Conservation (phyloP, 2,329 filamentous ascomycete species). For the Rosellinia necatrix region DNA sequence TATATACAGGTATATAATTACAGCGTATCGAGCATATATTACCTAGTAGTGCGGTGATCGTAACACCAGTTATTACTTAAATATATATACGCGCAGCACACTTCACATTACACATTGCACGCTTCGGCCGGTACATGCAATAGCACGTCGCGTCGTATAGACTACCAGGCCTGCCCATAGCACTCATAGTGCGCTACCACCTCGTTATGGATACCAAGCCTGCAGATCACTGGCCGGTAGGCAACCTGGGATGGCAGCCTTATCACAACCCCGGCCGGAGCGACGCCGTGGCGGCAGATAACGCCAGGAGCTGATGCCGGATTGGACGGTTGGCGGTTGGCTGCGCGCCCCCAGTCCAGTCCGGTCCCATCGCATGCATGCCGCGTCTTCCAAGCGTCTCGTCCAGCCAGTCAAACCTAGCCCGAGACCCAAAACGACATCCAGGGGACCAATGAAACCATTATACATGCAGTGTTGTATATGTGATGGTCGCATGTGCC, state of each 20-base stretch:
- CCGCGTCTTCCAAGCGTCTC: conserved; percentile 19
- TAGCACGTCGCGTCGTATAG: no score
- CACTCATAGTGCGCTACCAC: no score
- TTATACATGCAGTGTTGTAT: conserved; percentile 9
- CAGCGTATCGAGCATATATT: no score
- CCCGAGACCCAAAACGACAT: conserved; percentile 11
- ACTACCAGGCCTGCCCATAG: no score
- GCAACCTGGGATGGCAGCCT: conserved; percentile 36
- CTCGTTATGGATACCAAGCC: no score
- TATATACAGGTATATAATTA: no score
- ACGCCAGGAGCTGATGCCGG: conserved; percentile 31
- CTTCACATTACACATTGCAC: no score
- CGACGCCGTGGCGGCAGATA: conserved; percentile 35
- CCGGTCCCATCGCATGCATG: conserved; percentile 21
- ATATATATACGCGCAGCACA: no score
- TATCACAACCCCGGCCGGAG: conserved; percentile 38
- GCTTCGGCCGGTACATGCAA: no score
- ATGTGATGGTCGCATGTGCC: no score
- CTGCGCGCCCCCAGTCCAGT: conserved; percentile 12
- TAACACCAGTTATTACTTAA: no score
- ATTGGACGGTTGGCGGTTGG: conserved; percentile 29
- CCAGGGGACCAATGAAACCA: conserved; percentile 18
- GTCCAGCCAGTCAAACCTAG: conserved; percentile 16
- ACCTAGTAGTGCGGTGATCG: no score
- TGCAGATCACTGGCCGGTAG: conserved; percentile 33